Percentiles rank a stretch among this genome's conserved stretches.
Conservation (phyloP, 495 filamentous ascomycete species). For the Aspergillus taichungensis region DNA sequence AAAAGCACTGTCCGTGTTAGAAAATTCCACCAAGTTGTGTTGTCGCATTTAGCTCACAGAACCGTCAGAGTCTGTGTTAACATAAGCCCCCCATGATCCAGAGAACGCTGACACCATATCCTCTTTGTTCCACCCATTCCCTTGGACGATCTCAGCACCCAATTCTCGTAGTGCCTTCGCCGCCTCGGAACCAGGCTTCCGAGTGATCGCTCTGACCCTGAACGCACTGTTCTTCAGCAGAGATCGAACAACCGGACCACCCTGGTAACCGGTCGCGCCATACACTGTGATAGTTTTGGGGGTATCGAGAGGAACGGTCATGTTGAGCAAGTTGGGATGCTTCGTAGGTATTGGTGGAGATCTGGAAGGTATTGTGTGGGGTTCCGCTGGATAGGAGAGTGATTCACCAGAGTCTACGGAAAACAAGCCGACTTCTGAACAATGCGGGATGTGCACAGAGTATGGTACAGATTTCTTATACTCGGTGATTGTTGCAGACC, state of each 20-base stretch:
- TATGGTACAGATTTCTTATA: too few relatives aligned
- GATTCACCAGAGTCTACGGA: too few relatives aligned
- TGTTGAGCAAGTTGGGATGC: too few relatives aligned
- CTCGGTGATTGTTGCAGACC: too few relatives aligned
- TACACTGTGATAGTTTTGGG: constrained; percentile 14
- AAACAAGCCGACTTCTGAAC: too few relatives aligned
- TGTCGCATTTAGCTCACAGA: constrained; percentile 8
- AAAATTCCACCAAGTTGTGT: neutral
- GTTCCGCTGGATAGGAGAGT: too few relatives aligned
- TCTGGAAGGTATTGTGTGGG: too few relatives aligned
- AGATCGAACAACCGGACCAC: constrained; percentile 29
- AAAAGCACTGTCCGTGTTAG: constrained; percentile 1
- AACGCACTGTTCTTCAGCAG: constrained; percentile 26
- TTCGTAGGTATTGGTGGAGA: too few relatives aligned
- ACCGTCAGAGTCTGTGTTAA: constrained; percentile 27
- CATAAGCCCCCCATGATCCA: constrained; percentile 20
- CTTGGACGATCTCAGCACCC: constrained; percentile 41
- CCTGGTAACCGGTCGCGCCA: constrained; percentile 32
- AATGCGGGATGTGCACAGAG: too few relatives aligned
- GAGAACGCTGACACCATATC: constrained; percentile 17
- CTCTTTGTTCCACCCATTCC: constrained; percentile 26
- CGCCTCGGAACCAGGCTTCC: constrained; percentile 30
- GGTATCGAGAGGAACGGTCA: too few relatives aligned
- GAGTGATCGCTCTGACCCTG: constrained; percentile 28
- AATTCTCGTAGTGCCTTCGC: constrained; percentile 22